Percentiles rank a stretch among this genome's conserved stretches.
Conservation (phyloP, 345 rosid species). For the Ceriops tagal region DNA sequence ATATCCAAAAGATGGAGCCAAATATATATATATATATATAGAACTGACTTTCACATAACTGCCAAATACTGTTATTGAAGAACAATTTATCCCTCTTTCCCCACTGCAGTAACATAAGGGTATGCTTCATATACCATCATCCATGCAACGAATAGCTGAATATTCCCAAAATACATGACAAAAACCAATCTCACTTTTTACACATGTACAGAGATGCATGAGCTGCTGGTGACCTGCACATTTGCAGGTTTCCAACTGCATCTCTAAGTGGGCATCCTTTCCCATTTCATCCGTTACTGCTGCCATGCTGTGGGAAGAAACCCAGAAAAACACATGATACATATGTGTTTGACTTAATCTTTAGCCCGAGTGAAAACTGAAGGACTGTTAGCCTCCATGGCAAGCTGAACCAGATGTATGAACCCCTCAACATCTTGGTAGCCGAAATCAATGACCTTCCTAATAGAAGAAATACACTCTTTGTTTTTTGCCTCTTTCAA, state of each 20-base stretch:
- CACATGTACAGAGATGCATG: constrained; percentile 38
- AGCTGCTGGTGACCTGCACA: constrained; percentile 15
- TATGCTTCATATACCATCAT: constrained; percentile 19
- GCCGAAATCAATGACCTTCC: constrained; percentile 60
- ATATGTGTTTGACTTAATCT: constrained; percentile 39
- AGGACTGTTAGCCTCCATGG: constrained; percentile 50
- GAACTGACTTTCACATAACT: constrained; percentile 19
- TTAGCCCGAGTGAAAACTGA: constrained; percentile 35
- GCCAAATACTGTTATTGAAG: constrained; percentile 11
- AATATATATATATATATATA: constrained; percentile 4
- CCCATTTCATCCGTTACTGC: constrained; percentile 3
- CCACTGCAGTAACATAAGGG: constrained; percentile 21
- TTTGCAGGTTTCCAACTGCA: constrained; percentile 19
- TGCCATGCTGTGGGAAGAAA: constrained; percentile 8
- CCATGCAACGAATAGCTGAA: constrained; percentile 22
- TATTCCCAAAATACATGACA: constrained; percentile 20
- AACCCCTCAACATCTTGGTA: constrained; percentile 70
- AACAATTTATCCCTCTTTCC: constrained; percentile 17
- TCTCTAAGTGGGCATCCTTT: constrained; percentile 4
- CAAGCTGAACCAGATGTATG: constrained; percentile 50
- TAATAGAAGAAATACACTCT: constrained; percentile 45
- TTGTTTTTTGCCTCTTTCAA: constrained; percentile 39
- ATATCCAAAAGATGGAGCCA: constrained; percentile 27
- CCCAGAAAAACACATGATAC: constrained; percentile 21
- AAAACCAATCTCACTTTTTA: constrained; percentile 43